Conservation (phyloP, 345 rosid species). For the Euphorbia tirucalli region DNA sequence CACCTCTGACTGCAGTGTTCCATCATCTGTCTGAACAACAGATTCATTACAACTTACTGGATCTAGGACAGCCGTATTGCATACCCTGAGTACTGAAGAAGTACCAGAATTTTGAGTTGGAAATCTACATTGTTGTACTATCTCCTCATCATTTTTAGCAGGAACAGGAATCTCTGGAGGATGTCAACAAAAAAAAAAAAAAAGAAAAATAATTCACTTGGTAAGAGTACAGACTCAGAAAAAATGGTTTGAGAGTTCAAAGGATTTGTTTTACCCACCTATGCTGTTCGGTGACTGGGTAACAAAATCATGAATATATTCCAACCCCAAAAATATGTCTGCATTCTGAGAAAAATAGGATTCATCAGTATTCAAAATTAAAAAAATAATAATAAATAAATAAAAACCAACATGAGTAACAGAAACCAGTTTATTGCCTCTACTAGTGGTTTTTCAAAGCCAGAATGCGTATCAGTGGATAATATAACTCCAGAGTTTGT, state of each 20-base stretch:
- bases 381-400: neutral
- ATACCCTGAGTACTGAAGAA: conserved; percentile 10
- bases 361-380: neutral
- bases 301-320: conserved; percentile 21
- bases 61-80: conserved; percentile 14
- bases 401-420: neutral
- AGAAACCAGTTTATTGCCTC: conserved; percentile 20
- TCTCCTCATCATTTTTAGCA: neutral
- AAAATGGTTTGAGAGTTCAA: conserved; percentile 1
- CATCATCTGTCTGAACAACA: conserved; percentile 18
- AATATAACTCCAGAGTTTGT: neutral
- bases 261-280: conserved; percentile 18
- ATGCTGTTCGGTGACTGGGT: conserved; percentile 16
- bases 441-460: conserved; percentile 21
- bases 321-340: conserved; percentile 31
- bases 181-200: neutral
- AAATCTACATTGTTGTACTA: conserved; percentile 2
- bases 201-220: neutral
- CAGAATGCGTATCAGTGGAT: conserved; percentile 11
- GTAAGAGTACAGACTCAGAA: neutral
- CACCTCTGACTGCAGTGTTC: conserved; percentile 35
- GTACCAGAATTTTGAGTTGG: conserved; percentile 11
- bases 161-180: conserved; percentile 23
- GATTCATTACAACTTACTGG: conserved; percentile 10
- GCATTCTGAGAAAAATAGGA: conserved; percentile 28